Evolutionary conservation across 2,329 filamentous ascomycete genomes (phyloP), one percentile per base, ranked within the genome.

Genomic region (Raffaelea ambrosiae): DNA sequence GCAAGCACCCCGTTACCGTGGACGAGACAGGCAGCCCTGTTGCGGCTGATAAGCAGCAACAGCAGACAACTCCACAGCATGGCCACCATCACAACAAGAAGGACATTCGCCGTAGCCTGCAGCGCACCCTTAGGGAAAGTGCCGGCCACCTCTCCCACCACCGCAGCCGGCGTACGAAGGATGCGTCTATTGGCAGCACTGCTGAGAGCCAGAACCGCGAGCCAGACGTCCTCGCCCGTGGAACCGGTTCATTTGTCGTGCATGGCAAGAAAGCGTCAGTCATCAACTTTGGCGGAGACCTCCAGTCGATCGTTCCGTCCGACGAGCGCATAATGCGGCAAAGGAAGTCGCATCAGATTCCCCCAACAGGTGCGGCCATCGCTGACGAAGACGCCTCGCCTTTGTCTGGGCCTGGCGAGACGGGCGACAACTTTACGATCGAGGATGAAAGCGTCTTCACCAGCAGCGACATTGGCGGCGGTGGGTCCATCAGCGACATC

Each of bases 251-350:
- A 58, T 98, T 98, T 63, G 95, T 93, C 4, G 83, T 98, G 4
- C 93, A 98, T 60, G 91, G 93, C 51, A 98, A 97, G 71, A 97
- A 98, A 66, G 93, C 93, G 3, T 95, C 89, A 1, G 87, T 98
- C 48, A 88, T 98, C 56, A 94, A 88, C n/a, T 94, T 98, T 61
- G 89, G 90, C 9, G 82, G 83, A n/a, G 91, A 95, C 57, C 83
- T 95, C 70, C 84, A 91, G 58, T 84, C 77, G 50, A 79, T 56
- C 21, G 10, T 90, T 66, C 76, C 83, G 1, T 75, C 81, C 0
- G 86, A 91, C 51, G 85, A 90, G 58, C 80, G 83, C 35, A 67
- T n/a, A n/a, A n/a, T 88, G 39, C 78, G 81, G 49, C 70, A 83
- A 43, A 76, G 82, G 47, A 86, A 77, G 54, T 66, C 69, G 40